These are phyloP conservation scores for Alternaria novae-zelandiae DNA, from an alignment of 2,329 filamentous ascomycete genomes.

Conservation along the genomic window DNA sequence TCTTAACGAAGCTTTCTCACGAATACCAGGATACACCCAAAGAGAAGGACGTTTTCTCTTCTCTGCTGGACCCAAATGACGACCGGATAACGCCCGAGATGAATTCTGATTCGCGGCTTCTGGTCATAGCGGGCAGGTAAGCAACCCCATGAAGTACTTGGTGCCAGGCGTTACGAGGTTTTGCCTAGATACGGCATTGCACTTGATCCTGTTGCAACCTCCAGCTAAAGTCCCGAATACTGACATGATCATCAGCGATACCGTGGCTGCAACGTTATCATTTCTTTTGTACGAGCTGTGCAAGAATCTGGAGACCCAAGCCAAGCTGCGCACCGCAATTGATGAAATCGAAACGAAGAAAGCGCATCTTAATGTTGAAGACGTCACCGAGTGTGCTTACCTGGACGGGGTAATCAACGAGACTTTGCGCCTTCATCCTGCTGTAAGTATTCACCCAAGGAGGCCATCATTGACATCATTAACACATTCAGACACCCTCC, in stretches of 20 bases:
- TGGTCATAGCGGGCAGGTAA: constrained; percentile 43
- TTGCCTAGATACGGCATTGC: background rate
- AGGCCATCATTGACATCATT: background rate
- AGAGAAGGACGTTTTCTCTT: constrained; percentile 38
- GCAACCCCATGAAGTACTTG: background rate
- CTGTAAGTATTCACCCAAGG: constrained; percentile 12
- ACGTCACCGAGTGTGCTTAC: constrained; percentile 32
- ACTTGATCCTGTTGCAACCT: background rate
- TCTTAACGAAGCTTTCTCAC: background rate
- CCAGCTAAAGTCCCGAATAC: background rate
- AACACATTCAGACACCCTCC: constrained; percentile 29
- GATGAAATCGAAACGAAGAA: constrained; percentile 23
- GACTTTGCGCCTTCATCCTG: constrained; percentile 38
- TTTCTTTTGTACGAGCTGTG: constrained; percentile 42
- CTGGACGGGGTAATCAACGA: constrained; percentile 44
- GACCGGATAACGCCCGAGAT: constrained; percentile 28
- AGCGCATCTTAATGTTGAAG: constrained; percentile 32
- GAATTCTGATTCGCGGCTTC: constrained; percentile 34
- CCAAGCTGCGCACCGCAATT: constrained; percentile 29
- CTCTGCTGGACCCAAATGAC: constrained; percentile 29
- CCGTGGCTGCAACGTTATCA: constrained; percentile 35
- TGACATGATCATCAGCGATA: constrained; percentile 30
- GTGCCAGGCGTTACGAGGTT: background rate
- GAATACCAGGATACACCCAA: constrained; percentile 24
- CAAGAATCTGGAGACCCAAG: constrained; percentile 26